Base-by-base conservation (phyloP, 2,329 filamentous ascomycete genomes). In the Sporothrix curviconia region DNA sequence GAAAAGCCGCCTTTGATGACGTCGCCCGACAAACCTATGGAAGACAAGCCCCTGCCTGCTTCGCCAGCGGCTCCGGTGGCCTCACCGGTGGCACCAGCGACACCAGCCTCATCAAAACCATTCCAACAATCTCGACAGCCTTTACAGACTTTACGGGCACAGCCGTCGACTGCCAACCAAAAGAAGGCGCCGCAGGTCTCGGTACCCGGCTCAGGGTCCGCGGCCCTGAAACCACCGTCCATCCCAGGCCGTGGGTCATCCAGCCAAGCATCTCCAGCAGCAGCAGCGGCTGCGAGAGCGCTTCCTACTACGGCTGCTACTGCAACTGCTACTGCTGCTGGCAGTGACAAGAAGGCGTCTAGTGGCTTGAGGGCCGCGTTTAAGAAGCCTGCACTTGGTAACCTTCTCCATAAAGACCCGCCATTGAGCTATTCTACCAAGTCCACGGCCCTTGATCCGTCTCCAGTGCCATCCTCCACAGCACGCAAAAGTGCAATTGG, bases 301-400 rank as follows among this genome's bases (percentile, higher is more conserved):
- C n/a, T n/a, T n/a, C n/a, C n/a, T n/a, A n/a, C n/a, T n/a, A n/a
- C n/a, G n/a, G n/a, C n/a, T n/a, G n/a, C n/a, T n/a, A n/a, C n/a
- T n/a, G n/a, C n/a, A n/a, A 4, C 22, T 9, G 19, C n/a, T 14
- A 28, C 14, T 25, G 3, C 1, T 3, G 11, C 42, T 3, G 24
- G 7, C 15, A 22, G 19, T 12, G 57, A 55, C 7, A 59, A 50
- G 14, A 57, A 40, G 14, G 11, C 28, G 9, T 51, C 42, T 2
- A 24, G 19, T 3, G 69, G 76, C 1, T 67, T 83, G 42, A 76
- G 78, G 36, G 76, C 77, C 55, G 80, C 74, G 3, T 66, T 84
- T 56, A 79, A 78, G 57, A 72, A 78, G 2, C 70, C 76, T 7
- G 71, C 74, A 1, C 65, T 82, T 7, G 73, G 77, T 0, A 78